Percentiles rank a stretch among this genome's conserved stretches.
Evolutionary conservation across 106 monocot species (phyloP).

Genomic region (Alisma plantagoaquatica): DNA sequence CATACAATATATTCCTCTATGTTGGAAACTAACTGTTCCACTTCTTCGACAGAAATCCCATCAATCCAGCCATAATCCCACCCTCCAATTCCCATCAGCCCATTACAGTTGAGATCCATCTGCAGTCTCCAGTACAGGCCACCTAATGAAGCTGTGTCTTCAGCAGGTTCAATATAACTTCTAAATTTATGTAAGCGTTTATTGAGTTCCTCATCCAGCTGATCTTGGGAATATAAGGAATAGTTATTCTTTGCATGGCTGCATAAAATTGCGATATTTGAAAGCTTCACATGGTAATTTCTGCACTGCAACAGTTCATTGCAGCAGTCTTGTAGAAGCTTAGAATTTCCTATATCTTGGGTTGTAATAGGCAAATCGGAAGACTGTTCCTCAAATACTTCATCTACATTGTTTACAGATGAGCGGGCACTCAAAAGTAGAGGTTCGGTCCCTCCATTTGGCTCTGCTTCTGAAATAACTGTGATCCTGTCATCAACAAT

Average conservation of each 20-base stretch:
- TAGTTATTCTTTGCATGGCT: neutral
- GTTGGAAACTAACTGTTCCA: conserved; percentile 19
- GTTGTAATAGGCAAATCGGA: no score
- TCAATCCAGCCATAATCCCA: conserved; percentile 57
- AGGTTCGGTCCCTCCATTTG: conserved; percentile 7
- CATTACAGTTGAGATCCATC: conserved; percentile 41
- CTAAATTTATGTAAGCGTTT: conserved; percentile 23
- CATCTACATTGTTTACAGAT: conserved; percentile 20
- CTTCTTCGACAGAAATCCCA: conserved; percentile 40
- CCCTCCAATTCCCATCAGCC: conserved; percentile 19
- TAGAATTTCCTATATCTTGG: conserved; percentile 8
- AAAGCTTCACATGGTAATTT: conserved; percentile 8
- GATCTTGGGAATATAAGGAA: conserved; percentile 12
- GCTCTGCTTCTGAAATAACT: neutral
- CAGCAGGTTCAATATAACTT: conserved; percentile 4
- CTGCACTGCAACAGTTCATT: conserved; percentile 39
- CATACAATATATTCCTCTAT: conserved; percentile 25
- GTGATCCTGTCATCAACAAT: neutral
- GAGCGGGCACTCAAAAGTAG: conserved; percentile 31
- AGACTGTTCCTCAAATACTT: no score
- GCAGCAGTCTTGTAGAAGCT: conserved; percentile 33
- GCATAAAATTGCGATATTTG: conserved; percentile 7
- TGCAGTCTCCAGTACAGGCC: conserved; percentile 33
- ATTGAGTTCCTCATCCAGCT: conserved; percentile 26
- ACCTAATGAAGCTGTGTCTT: conserved; percentile 9